phyloP scores from a whole-genome alignment of 2,329 filamentous ascomycete species.

The Basipetospora chlamydospora region DNA sequence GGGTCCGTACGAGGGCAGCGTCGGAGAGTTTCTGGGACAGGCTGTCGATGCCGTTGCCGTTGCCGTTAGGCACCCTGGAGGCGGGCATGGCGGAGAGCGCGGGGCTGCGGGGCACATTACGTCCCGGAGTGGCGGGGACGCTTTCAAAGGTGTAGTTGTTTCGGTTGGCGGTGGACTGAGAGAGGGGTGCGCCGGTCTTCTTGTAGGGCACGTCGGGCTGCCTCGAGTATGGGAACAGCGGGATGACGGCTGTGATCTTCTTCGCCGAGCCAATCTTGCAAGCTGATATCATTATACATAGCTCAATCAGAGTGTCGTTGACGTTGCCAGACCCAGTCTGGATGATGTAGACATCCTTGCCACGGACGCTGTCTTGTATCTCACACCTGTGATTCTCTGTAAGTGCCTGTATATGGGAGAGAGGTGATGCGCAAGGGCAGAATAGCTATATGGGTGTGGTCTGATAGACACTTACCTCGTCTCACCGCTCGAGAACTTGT shows the following conservation, averaged over 20 bases:
- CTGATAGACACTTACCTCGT: conserved; percentile 37
- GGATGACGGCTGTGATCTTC: conserved; percentile 83
- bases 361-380: conserved; percentile 89
- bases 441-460: neutral
- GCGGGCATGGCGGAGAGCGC: too few species aligned
- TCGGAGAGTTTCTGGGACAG: conserved; percentile 62
- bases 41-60: conserved; percentile 46
- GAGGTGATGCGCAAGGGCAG: too few species aligned
- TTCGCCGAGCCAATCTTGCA: conserved; percentile 90
- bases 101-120: conserved; percentile 51
- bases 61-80: too few species aligned
- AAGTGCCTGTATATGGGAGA: too few species aligned
- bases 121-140: conserved; percentile 71
- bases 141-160: conserved; percentile 81
- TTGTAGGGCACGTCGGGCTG: conserved; percentile 96
- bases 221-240: conserved; percentile 90
- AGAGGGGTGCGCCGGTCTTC: conserved; percentile 76
- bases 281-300: conserved; percentile 96
- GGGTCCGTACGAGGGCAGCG: conserved; percentile 44
- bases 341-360: conserved; percentile 98
- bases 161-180: conserved; percentile 42
- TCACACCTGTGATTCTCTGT: too few species aligned
- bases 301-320: conserved; percentile 92
- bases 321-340: conserved; percentile 85
- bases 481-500: conserved; percentile 91